Evolutionary conservation across 2,329 filamentous ascomycete genomes (phyloP).

Genomic region (Clonostachys byssicola): DNA sequence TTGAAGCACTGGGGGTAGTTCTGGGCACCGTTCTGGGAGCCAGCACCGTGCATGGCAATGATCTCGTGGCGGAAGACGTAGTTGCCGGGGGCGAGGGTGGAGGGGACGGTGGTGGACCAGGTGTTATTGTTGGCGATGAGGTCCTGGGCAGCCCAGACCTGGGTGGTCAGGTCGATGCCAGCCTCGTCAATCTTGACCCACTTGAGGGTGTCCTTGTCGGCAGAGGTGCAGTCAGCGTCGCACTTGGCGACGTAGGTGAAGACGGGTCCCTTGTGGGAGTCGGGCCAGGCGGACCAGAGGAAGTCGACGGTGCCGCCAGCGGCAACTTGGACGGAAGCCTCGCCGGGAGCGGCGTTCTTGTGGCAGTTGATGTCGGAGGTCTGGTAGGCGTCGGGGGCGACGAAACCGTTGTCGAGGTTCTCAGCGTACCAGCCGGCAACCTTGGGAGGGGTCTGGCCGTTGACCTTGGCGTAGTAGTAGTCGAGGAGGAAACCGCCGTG

Average conservation of each 20-base stretch:
- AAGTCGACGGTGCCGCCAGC: slow-evolving; percentile 31
- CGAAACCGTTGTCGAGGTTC: slow-evolving; percentile 39
- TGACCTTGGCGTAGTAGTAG: neutral
- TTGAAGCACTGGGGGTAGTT: slow-evolving; percentile 45
- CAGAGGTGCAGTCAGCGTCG: slow-evolving; percentile 46
- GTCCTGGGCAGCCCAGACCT: slow-evolving; percentile 23
- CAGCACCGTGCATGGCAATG: slow-evolving; percentile 38
- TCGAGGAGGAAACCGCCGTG: slow-evolving; percentile 1
- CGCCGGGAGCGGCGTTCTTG: slow-evolving; percentile 27
- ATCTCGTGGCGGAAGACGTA: slow-evolving; percentile 46
- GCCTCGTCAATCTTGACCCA: slow-evolving; percentile 60
- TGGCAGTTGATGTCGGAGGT: slow-evolving; percentile 39
- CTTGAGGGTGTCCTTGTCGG: slow-evolving; percentile 44
- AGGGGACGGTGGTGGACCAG: slow-evolving; percentile 21
- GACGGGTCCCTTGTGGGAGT: slow-evolving; percentile 43
- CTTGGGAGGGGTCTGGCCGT: neutral
- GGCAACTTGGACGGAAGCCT: slow-evolving; percentile 22
- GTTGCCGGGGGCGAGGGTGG: slow-evolving; percentile 22
- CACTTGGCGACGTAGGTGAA: slow-evolving; percentile 59
- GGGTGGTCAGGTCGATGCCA: slow-evolving; percentile 42
- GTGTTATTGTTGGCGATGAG: slow-evolving; percentile 31
- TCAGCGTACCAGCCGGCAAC: slow-evolving; percentile 5
- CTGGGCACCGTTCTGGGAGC: slow-evolving; percentile 36
- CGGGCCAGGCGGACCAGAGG: slow-evolving; percentile 34
- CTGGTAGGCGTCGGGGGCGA: slow-evolving; percentile 28